Evolutionary conservation across 2,329 filamentous ascomycete genomes (phyloP).

Genomic region (Mycosphaerelloides madeirae): DNA sequence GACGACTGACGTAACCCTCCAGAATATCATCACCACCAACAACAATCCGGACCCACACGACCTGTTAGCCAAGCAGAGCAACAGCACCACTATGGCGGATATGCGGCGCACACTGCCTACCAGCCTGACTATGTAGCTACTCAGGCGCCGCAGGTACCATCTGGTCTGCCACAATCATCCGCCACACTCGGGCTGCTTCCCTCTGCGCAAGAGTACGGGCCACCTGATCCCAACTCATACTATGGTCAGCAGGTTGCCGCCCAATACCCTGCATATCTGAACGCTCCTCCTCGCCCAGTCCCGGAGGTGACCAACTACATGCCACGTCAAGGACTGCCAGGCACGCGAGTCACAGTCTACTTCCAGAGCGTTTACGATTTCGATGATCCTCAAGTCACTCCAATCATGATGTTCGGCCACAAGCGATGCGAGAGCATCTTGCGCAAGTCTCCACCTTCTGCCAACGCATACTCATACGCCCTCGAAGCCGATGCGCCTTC

Average conservation of each 20-base stretch:
- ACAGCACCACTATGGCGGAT: conserved; percentile 46
- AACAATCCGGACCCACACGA: conserved; percentile 48
- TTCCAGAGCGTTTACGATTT: conserved; percentile 73
- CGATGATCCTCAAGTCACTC: conserved; percentile 45
- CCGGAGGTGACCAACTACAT: conserved; percentile 65
- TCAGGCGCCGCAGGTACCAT: conserved; percentile 45
- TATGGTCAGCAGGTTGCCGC: conserved; percentile 53
- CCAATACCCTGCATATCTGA: conserved; percentile 63
- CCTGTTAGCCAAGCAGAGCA: conserved; percentile 44
- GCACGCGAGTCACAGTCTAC: conserved; percentile 68
- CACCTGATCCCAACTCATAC: conserved; percentile 45
- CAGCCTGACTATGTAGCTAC: conserved; percentile 46
- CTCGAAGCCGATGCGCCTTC: conserved; percentile 69
- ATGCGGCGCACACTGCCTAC: conserved; percentile 45
- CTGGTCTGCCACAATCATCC: conserved; percentile 43
- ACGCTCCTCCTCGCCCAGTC: conserved; percentile 54
- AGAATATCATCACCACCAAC: conserved; percentile 39
- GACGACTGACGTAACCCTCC: conserved; percentile 40
- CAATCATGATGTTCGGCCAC: conserved; percentile 73
- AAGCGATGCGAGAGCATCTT: conserved; percentile 66
- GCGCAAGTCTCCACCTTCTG: conserved; percentile 51
- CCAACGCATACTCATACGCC: conserved; percentile 63
- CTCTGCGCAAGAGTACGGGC: conserved; percentile 39
- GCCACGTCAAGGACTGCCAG: conserved; percentile 63
- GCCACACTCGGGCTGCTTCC: conserved; percentile 42